Evolutionary conservation across 1,284 basidiomycete genomes (phyloP).

Genomic region (Ceratobasidium sp.): DNA sequence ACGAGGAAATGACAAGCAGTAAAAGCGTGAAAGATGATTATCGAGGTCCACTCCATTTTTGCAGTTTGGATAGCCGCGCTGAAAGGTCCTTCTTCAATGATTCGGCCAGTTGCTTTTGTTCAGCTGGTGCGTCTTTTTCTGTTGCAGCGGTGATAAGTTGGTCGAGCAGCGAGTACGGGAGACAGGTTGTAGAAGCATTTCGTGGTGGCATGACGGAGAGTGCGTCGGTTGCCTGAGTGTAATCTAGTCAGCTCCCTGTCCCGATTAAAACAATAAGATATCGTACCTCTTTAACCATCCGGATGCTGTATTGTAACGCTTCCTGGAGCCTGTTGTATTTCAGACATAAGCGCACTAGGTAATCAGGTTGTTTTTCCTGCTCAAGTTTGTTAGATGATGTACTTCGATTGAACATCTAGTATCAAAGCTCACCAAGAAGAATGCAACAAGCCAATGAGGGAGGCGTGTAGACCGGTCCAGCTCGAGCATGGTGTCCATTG

Average conservation of each 20-base stretch:
- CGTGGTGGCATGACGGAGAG: constrained; percentile 66
- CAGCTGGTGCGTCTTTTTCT: constrained; percentile 62
- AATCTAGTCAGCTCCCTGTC: constrained; percentile 39
- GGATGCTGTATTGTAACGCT: constrained; percentile 77
- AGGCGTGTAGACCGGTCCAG: constrained; percentile 70
- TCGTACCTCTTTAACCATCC: constrained; percentile 75
- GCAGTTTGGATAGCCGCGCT: constrained; percentile 38
- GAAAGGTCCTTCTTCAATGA: constrained; percentile 40
- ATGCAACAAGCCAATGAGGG: constrained; percentile 84
- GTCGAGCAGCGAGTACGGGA: constrained; percentile 88
- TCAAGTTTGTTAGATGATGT: constrained; percentile 49
- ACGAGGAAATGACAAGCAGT: too few species aligned
- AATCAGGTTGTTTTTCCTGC: constrained; percentile 78
- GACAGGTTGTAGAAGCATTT: constrained; percentile 72
- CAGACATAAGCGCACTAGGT: constrained; percentile 77
- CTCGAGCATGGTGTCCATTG: constrained; percentile 79
- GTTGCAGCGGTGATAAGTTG: constrained; percentile 79
- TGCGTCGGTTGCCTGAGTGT: constrained; percentile 65
- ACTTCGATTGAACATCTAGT: neutral
- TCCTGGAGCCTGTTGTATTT: constrained; percentile 82
- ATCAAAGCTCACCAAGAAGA: constrained; percentile 67
- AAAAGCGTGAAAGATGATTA: too few species aligned
- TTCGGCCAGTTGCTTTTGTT: constrained; percentile 28
- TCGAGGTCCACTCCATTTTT: constrained; percentile 39
- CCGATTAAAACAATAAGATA: constrained; percentile 43